Percentiles rank a stretch among this genome's conserved stretches.
Conservation (phyloP, 2,329 filamentous ascomycete species). For the Chrysoporthe deuterocubensis region DNA sequence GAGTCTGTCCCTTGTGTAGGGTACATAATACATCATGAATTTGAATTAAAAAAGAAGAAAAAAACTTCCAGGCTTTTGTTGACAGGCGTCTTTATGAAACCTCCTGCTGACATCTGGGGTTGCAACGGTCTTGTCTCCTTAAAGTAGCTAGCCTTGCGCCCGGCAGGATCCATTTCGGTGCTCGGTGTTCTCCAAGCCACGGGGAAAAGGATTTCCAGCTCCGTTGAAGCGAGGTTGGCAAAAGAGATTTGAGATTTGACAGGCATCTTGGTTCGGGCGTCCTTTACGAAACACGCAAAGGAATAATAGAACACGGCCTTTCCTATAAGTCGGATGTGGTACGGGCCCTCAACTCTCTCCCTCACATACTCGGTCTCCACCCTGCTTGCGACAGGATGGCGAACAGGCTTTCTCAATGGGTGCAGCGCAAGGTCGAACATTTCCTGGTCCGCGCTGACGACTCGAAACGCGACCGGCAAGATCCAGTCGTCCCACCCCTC, state of each 20-base stretch:
- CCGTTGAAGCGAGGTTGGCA: neutral
- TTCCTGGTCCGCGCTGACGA: neutral
- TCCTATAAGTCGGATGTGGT: no score
- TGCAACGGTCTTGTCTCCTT: neutral
- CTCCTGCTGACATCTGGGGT: neutral
- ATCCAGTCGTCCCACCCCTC: neutral
- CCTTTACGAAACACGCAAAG: neutral
- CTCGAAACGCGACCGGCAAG: neutral
- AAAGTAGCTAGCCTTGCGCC: neutral
- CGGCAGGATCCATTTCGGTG: neutral
- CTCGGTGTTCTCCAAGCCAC: neutral
- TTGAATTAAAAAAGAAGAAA: neutral
- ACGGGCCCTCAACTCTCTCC: no score
- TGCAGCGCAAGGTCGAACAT: neutral
- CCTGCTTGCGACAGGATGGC: neutral
- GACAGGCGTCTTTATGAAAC: neutral
- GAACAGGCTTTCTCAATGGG: neutral
- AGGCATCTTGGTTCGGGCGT: no score
- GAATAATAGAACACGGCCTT: no score
- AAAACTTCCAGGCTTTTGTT: neutral
- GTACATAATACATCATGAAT: neutral
- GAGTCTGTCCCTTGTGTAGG: constrained; percentile 32
- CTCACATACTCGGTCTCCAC: no score
- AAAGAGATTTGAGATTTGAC: neutral
- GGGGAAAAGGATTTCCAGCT: neutral